Evolutionary conservation across 129 eudicot species (phyloP).

Genomic region (Escallonia rubra): DNA sequence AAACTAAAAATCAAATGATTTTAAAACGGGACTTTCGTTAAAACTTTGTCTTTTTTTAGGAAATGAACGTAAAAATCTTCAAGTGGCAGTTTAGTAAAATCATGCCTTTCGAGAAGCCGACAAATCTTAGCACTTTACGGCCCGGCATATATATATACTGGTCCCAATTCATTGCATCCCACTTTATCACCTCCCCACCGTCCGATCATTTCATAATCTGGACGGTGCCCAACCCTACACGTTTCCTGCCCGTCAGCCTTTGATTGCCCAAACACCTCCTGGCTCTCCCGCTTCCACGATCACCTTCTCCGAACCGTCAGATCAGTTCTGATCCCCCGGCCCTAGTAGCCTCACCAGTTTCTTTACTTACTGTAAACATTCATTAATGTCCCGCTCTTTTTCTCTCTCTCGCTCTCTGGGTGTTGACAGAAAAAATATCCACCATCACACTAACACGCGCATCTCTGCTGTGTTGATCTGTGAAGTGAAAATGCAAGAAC

Average conservation of each 20-base stretch:
- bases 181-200: conserved; percentile 19
- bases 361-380: background rate
- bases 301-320: conserved; percentile 14
- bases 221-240: conserved; percentile 30
- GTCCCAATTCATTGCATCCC: conserved; percentile 18
- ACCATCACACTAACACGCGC: no score
- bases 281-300: conserved; percentile 64
- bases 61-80: background rate
- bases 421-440: no score
- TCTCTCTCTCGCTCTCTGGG: background rate
- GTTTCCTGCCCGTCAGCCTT: conserved; percentile 40
- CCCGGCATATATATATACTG: background rate
- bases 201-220: conserved; percentile 30
- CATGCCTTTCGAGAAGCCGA: background rate
- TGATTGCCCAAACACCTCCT: conserved; percentile 48
- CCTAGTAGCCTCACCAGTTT: background rate
- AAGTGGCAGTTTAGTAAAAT: background rate
- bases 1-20: no score
- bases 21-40: no score
- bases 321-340: conserved; percentile 40
- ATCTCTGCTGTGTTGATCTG: conserved; percentile 5
- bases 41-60: background rate
- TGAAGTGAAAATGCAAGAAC: conserved; percentile 66
- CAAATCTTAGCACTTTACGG: background rate
- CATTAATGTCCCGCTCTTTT: conserved; percentile 55